Evolutionary conservation across 805 yeast genomes (phyloP).

Genomic region (Saturnispora gosingensis): DNA sequence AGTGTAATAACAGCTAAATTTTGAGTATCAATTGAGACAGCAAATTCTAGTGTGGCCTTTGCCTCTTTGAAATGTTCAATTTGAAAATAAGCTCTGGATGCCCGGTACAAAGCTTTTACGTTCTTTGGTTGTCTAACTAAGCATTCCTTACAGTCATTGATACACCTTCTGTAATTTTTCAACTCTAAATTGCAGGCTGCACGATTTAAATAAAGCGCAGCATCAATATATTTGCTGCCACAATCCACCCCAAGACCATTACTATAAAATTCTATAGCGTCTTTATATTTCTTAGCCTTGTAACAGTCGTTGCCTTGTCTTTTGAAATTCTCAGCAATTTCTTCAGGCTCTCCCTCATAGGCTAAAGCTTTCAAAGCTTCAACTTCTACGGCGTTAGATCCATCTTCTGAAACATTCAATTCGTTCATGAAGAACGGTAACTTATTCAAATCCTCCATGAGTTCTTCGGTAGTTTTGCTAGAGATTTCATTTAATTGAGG

Average conservation of each 20-base stretch:
- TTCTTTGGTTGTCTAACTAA: slow-evolving; percentile 56
- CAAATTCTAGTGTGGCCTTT: slow-evolving; percentile 53
- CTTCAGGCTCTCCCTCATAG: slow-evolving; percentile 93
- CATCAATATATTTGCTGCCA: slow-evolving; percentile 43
- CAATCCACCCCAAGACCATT: slow-evolving; percentile 71
- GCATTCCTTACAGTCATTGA: slow-evolving; percentile 75
- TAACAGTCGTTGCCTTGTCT: slow-evolving; percentile 88
- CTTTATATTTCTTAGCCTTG: slow-evolving; percentile 57
- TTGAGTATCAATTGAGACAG: slow-evolving; percentile 47
- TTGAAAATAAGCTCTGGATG: slow-evolving; percentile 70
- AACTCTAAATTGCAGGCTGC: slow-evolving; percentile 89
- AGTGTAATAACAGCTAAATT: slow-evolving; percentile 48
- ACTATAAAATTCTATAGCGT: slow-evolving; percentile 71
- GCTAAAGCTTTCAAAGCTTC: slow-evolving; percentile 90
- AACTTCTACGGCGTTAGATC: slow-evolving; percentile 62
- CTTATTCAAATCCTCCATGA: slow-evolving; percentile 67
- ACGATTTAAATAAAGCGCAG: slow-evolving; percentile 65
- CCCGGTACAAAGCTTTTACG: slow-evolving; percentile 76
- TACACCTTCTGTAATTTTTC: slow-evolving; percentile 74
- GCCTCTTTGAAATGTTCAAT: slow-evolving; percentile 69
- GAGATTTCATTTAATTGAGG: slow-evolving; percentile 66
- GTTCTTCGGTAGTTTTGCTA: slow-evolving; percentile 63
- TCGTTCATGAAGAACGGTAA: slow-evolving; percentile 93
- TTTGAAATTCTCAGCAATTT: slow-evolving; percentile 80
- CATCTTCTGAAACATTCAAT: slow-evolving; percentile 64